Conservation (phyloP, 345 rosid genomes). For the Dimocarpus longan region DNA sequence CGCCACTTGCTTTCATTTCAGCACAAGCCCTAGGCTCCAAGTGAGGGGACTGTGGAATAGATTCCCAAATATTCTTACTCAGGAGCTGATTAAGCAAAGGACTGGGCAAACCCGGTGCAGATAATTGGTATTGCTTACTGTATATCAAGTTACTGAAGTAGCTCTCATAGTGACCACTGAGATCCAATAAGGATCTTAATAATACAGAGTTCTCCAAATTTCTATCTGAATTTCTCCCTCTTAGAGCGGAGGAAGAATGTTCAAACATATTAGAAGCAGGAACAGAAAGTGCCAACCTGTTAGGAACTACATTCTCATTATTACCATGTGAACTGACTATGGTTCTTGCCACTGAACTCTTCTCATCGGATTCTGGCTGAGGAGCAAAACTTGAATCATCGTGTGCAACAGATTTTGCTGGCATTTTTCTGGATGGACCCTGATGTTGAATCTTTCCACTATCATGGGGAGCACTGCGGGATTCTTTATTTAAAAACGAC, state of each 20-base stretch:
- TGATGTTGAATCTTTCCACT: constrained; percentile 20
- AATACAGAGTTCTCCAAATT: constrained; percentile 17
- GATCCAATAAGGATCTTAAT: constrained; percentile 31
- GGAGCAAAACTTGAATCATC: background rate
- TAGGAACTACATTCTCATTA: constrained; percentile 11
- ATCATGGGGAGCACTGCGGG: constrained; percentile 6
- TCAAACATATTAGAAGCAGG: background rate
- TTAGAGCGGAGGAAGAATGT: constrained; percentile 7
- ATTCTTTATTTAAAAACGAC: background rate
- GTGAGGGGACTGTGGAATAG: constrained; percentile 12
- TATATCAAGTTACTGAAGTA: constrained; percentile 22
- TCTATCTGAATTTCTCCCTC: constrained; percentile 15
- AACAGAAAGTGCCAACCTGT: background rate
- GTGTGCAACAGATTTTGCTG: background rate
- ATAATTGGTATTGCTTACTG: constrained; percentile 19
- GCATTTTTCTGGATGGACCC: constrained; percentile 6
- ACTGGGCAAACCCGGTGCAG: background rate
- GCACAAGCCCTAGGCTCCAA: constrained; percentile 19
- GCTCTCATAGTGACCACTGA: constrained; percentile 28
- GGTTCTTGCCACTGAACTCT: constrained; percentile 10
- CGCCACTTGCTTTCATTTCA: constrained; percentile 14
- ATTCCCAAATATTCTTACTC: constrained; percentile 20
- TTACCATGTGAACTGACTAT: constrained; percentile 14
- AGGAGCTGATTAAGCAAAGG: constrained; percentile 18
- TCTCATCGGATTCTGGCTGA: constrained; percentile 20